phyloP scores from a whole-genome alignment of 192 early-diverging fungal genomes.

The Jimgerdemannia flammicorona region DNA sequence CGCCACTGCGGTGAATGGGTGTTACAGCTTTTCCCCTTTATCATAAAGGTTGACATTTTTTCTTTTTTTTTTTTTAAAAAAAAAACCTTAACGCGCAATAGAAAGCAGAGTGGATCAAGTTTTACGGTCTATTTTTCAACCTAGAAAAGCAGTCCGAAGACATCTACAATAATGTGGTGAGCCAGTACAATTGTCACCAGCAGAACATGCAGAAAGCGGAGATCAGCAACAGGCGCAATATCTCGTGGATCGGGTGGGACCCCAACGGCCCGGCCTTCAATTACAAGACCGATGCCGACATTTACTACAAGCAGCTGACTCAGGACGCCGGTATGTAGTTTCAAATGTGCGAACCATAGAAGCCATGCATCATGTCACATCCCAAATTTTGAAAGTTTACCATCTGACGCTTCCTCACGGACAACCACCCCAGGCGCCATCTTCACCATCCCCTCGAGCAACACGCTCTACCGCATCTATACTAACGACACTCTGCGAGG shows the following conservation, averaged over 20 bases:
- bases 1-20: no score
- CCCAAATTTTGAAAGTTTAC: no score
- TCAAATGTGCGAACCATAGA: no score
- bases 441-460: constrained; percentile 6
- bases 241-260: constrained; percentile 38
- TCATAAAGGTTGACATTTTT: no score
- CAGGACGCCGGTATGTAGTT: constrained; percentile 40
- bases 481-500: constrained; percentile 11
- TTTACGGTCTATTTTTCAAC: constrained; percentile 36
- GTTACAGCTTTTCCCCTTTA: no score
- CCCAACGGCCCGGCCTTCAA: constrained; percentile 16
- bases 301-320: no score
- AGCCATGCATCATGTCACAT: no score
- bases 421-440: constrained; percentile 7
- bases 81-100: neutral
- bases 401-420: no score
- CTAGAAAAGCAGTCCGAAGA: constrained; percentile 15
- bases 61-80: no score
- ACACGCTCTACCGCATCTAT: constrained; percentile 16
- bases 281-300: constrained; percentile 20
- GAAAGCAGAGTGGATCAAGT: constrained; percentile 33
- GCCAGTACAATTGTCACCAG: constrained; percentile 13
- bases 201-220: constrained; percentile 15
- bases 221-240: constrained; percentile 21
- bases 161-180: constrained; percentile 27